phyloP scores from a whole-genome alignment of 768 basidiomycete species.

The Boletus rex-veris region DNA sequence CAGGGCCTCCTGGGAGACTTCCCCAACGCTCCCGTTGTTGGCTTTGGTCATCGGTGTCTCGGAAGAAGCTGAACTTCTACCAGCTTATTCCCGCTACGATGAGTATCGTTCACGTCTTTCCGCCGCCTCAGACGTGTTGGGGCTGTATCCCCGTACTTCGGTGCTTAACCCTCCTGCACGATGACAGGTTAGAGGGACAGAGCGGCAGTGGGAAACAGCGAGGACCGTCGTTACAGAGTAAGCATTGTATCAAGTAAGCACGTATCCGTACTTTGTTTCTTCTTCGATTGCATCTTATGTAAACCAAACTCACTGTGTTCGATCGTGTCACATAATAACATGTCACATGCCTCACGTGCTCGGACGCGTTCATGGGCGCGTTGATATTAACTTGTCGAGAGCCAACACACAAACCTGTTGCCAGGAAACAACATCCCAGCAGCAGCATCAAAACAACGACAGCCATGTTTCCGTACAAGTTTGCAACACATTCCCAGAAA shows the following conservation, averaged over 20 bases:
- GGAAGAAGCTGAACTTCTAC: conserved; percentile 9
- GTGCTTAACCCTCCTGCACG: too few species aligned
- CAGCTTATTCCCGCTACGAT: conserved; percentile 28
- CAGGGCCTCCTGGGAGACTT: not conserved
- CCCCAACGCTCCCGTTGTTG: not conserved
- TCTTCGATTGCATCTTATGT: too few species aligned
- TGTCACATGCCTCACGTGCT: conserved; percentile 18
- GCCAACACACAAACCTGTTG: not conserved
- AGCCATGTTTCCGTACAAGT: conserved; percentile 18
- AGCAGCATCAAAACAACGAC: not conserved
- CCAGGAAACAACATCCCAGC: not conserved
- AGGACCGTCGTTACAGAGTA: not conserved
- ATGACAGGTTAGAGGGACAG: not conserved
- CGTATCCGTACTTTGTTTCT: not conserved
- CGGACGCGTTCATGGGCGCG: conserved; percentile 3
- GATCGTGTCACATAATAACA: not conserved
- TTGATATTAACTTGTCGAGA: not conserved
- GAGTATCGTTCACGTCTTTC: not conserved
- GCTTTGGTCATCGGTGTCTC: conserved; percentile 2
- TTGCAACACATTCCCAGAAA: conserved; percentile 12
- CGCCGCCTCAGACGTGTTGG: conserved; percentile 11
- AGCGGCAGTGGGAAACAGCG: not conserved
- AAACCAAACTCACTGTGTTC: too few species aligned
- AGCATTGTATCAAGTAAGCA: not conserved
- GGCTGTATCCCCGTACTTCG: conserved; percentile 14